Evolutionary conservation across 495 filamentous ascomycete species (phyloP).

Genomic region (Trypethelium eluteriae): DNA sequence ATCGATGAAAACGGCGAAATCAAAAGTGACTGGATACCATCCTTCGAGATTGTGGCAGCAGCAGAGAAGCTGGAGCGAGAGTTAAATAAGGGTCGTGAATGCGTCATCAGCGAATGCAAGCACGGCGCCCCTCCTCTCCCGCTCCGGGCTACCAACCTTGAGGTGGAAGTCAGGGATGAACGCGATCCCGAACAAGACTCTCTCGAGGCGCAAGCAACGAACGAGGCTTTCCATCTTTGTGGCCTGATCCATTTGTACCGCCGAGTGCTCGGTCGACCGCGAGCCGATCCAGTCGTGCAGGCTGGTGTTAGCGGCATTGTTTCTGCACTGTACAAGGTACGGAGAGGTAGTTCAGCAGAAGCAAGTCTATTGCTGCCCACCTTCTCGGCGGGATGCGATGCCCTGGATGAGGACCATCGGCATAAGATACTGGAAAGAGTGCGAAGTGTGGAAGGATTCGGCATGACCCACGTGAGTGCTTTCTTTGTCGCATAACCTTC

Average conservation of each 20-base stretch:
- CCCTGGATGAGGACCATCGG: slow-evolving; percentile 47
- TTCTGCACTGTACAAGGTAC: slow-evolving; percentile 52
- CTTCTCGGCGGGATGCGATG: slow-evolving; percentile 79
- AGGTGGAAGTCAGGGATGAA: slow-evolving; percentile 42
- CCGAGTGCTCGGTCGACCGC: slow-evolving; percentile 56
- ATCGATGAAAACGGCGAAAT: slow-evolving; percentile 52
- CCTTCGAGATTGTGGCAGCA: slow-evolving; percentile 43
- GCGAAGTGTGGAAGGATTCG: slow-evolving; percentile 61
- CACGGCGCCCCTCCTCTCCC: slow-evolving; percentile 23
- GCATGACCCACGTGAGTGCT: slow-evolving; percentile 61
- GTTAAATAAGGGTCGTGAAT: slow-evolving; percentile 41
- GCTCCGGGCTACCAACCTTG: slow-evolving; percentile 24
- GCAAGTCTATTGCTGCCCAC: slow-evolving; percentile 73
- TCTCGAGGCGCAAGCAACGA: slow-evolving; percentile 66
- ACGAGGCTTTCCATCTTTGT: slow-evolving; percentile 73
- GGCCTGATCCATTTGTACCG: slow-evolving; percentile 71
- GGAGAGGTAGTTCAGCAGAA: slow-evolving; percentile 61
- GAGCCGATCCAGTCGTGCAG: slow-evolving; percentile 51
- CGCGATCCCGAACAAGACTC: slow-evolving; percentile 18
- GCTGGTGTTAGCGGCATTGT: slow-evolving; percentile 58
- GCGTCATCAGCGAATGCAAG: slow-evolving; percentile 39
- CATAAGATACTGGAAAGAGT: slow-evolving; percentile 59
- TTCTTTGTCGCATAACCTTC: slow-evolving; percentile 12
- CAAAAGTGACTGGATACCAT: slow-evolving; percentile 51
- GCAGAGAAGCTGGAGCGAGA: slow-evolving; percentile 51